Percentiles rank a stretch among this genome's conserved stretches.
Evolutionary conservation across 345 rosid genomes (phyloP).

Genomic region (Alliaria petiolata): DNA sequence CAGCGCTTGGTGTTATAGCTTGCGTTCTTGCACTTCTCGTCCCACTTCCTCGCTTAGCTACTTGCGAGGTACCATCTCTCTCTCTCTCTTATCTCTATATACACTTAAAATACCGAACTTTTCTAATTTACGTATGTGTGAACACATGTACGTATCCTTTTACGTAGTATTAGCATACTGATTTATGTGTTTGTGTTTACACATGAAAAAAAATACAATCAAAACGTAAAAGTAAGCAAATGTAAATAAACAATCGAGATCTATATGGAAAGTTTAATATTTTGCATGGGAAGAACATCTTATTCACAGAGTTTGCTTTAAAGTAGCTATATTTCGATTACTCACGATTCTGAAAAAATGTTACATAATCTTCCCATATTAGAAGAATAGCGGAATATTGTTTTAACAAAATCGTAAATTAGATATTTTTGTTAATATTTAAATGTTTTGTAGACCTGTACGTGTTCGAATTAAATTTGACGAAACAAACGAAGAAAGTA

Average conservation of each 20-base stretch:
- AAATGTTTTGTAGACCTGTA: not conserved
- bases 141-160: not conserved
- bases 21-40: conserved; percentile 62
- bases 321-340: not conserved
- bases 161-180: not conserved
- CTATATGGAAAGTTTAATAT: not conserved
- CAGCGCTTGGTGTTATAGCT: conserved; percentile 73
- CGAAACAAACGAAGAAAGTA: conserved; percentile 11
- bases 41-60: conserved; percentile 79
- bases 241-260: not conserved
- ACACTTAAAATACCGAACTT: not conserved
- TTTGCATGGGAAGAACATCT: conserved; percentile 11
- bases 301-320: not conserved
- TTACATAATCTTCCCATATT: not conserved
- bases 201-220: not conserved
- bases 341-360: not conserved
- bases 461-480: conserved; percentile 1
- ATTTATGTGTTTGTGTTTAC: not conserved
- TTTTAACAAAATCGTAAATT: not conserved
- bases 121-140: not conserved
- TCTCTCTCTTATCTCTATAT: no score
- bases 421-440: not conserved
- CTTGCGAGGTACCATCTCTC: conserved; percentile 44
- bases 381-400: not conserved
- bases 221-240: not conserved